These are phyloP conservation scores for Rhodotorula toruloides DNA, from an alignment of 768 basidiomycete genomes.

Conservation along the genomic window DNA sequence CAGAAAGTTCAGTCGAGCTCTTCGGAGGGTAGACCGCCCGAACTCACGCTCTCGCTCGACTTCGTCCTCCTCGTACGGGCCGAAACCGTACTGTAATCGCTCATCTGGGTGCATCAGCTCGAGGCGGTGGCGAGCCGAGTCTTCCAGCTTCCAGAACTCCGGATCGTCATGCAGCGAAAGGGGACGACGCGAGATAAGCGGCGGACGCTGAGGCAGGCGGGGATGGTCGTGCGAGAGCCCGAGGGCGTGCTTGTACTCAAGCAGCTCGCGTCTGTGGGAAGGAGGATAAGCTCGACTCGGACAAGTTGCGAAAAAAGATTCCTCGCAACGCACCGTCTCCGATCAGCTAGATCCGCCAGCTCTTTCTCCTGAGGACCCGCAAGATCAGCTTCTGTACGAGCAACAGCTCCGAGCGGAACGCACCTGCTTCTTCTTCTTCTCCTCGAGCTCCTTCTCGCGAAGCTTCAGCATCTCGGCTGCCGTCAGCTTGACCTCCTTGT, in stretches of 20 bases:
- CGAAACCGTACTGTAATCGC: neutral
- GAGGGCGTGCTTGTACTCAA: slow-evolving; percentile 18
- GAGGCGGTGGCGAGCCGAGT: neutral
- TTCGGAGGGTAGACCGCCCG: accelerated
- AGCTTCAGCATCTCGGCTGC: slow-evolving; percentile 17
- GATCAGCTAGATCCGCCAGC: neutral
- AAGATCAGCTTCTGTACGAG: neutral
- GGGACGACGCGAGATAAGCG: neutral
- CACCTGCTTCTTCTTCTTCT: slow-evolving; percentile 10
- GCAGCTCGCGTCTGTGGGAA: slow-evolving; percentile 5
- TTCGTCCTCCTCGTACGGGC: slow-evolving; percentile 9
- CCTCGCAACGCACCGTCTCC: neutral
- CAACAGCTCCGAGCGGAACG: neutral
- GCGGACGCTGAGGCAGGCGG: neutral
- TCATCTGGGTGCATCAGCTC: neutral
- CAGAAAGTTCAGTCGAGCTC: neutral
- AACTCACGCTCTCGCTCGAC: neutral
- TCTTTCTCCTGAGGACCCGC: neutral
- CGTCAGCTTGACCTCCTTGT: neutral
- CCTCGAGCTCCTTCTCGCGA: slow-evolving; percentile 5
- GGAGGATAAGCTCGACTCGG: no score
- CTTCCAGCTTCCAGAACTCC: slow-evolving; percentile 7
- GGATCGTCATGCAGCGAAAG: slow-evolving; percentile 8
- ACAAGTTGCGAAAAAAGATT: neutral
- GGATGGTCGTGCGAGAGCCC: neutral